Base-by-base conservation (phyloP, 2,329 filamentous ascomycete genomes). In the Thermoascus crustaceus region DNA sequence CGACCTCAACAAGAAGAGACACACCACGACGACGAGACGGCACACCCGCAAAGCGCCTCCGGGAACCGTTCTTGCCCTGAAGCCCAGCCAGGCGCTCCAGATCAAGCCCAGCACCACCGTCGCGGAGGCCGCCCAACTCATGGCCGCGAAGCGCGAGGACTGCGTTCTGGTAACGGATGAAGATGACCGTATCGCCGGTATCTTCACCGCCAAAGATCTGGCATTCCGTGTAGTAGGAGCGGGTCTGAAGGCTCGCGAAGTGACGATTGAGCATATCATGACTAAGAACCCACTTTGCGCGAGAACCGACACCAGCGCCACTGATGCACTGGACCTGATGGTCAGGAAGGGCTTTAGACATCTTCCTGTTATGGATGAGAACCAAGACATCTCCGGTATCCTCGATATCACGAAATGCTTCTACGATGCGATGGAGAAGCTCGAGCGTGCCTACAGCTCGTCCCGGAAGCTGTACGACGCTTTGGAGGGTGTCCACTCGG, bases 361-460 rank as follows among this genome's bases (percentile, higher is more conserved):
- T 69, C 65, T 98, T 56, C 91, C 91, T 3, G 91, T 98, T 47
- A 98, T 98, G 91, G 91, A 98, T 64, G 91, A 98, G 70, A 96
- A 98, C 63, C 91, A 98, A 65, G 89, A 98, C 57, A 98, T 98
- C 44, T 94, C 88, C 5, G 91, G 91, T 69, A 88, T 98, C 48
- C 71, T 98, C 36, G 91, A 98, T 63, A 98, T 98, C 52, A 98
- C 91, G 38, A 98, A 96, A 67, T 98, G 91, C 67, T 98, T 98
- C 65, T 98, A 98, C 66, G 91, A 98, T 66, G 91, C 91, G 27
- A 98, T 98, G 91, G 91, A 98, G 71, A 98, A 98, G 71, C 70
- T 98, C 41, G 91, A 98, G 71, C 82, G 91, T 34, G 91, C 91
- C 33, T 98, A 98, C 62, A 87, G 86, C 46, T 96, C 91, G 10